phyloP scores from a whole-genome alignment of 2,329 filamentous ascomycete species.

The Hyphodiscus sp. region DNA sequence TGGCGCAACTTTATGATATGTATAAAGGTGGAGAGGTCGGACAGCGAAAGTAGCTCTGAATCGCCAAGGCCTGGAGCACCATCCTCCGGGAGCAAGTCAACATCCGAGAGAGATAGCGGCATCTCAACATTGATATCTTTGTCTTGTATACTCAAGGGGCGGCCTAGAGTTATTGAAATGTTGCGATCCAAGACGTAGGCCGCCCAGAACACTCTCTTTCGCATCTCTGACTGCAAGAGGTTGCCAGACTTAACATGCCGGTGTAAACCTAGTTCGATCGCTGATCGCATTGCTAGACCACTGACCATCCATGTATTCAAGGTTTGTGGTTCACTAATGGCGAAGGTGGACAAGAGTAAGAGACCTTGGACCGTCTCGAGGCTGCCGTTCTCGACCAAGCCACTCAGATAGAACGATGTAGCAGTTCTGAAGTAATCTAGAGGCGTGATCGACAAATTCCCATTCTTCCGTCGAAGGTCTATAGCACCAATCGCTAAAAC shows the following conservation, averaged over 20 bases:
- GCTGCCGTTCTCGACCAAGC: not conserved
- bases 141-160: conserved; percentile 32
- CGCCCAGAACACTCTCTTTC: conserved; percentile 37
- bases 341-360: conserved; percentile 1
- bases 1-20: not conserved
- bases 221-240: conserved; percentile 23
- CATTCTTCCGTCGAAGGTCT: not conserved
- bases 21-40: conserved; percentile 1
- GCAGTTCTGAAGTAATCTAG: conserved; percentile 2
- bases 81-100: not conserved
- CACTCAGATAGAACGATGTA: not conserved
- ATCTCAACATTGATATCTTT: conserved; percentile 31
- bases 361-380: conserved; percentile 2
- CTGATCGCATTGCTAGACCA: conserved; percentile 1
- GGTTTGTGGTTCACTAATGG: conserved; percentile 1
- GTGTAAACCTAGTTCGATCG: conserved; percentile 3
- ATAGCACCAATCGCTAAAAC: conserved; percentile 1
- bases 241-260: not conserved
- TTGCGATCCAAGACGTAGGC: conserved; percentile 34
- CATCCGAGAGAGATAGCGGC: not conserved
- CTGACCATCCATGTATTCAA: conserved; percentile 4
- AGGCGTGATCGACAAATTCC: not conserved
- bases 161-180: conserved; percentile 32
- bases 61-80: too few species aligned
- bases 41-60: not conserved